Base-by-base conservation (phyloP, 2,329 filamentous ascomycete species). In the Sordariomycetes sp. region DNA sequence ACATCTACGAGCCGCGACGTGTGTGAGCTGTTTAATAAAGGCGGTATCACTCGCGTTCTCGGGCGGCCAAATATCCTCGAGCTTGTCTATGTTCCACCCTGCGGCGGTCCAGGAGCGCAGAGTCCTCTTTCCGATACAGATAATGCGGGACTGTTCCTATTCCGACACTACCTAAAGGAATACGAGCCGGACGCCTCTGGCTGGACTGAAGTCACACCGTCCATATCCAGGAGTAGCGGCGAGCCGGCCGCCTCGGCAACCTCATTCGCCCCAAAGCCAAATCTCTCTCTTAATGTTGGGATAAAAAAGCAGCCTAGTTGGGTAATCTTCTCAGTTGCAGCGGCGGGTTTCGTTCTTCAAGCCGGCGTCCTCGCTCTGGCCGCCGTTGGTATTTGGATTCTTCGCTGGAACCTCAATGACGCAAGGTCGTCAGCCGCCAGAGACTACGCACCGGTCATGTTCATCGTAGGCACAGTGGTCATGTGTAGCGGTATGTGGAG, bases 1-100 rank as follows among this genome's bases (percentile, higher is more conserved):
- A 54, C 59, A 0, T 65, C 60, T 0, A 66, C 61, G 0, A 55
- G 50, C 4, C 41, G 40, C 0, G 53, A 61, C 17, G 57, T 62
- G 3, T 63, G 59, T 26, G 60, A 64, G 32, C 40, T 64, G 1
- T 63, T 44, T 39, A 49, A 54, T 24, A 49, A 50, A 1, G 46
- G 51, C 1, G 47, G 45, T 6, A 50, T 61, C 12, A 39, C 46
- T 3, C 46, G 58, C 5, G 47, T 55, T 2, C 38, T 61, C 12
- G 57, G 59, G 0, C 44, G 46, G 1, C 51, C 55, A 0, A 49
- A 49, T 12, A 42, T 62, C 3, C 42, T 59, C 2, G 53, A 59
- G 25, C 21, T 59, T 8, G 38, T 59, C 0, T 34, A 47, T 16
- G 30, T 27, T 25, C 37, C 26, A 4, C 16, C 29, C n/a, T n/a